phyloP scores from a whole-genome alignment of 805 yeast genomes.

The Kuraishia floccosa region DNA sequence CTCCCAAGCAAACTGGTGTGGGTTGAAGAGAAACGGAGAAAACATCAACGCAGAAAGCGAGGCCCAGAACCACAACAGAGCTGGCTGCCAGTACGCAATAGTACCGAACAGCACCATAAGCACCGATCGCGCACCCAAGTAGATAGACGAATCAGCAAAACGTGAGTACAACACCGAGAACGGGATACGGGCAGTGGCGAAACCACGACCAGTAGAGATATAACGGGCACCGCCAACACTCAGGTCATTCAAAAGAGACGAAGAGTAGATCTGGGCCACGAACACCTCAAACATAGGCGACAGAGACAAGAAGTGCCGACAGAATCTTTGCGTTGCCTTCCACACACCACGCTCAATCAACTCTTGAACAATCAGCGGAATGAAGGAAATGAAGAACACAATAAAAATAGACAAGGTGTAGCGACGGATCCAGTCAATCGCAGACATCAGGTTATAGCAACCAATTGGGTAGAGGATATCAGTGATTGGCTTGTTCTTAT shows the following conservation, averaged over 20 bases:
- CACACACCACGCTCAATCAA: slow-evolving; percentile 73
- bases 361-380: slow-evolving; percentile 73
- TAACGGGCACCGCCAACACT: slow-evolving; percentile 82
- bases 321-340: slow-evolving; percentile 61
- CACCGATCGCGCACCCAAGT: slow-evolving; percentile 74
- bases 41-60: slow-evolving; percentile 78
- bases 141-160: slow-evolving; percentile 74
- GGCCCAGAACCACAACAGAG: slow-evolving; percentile 96
- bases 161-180: slow-evolving; percentile 65
- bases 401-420: slow-evolving; percentile 72
- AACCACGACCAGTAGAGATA: slow-evolving; percentile 80
- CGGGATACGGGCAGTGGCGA: slow-evolving; percentile 72
- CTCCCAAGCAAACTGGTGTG: slow-evolving; percentile 94
- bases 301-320: slow-evolving; percentile 55
- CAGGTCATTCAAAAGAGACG: slow-evolving; percentile 60
- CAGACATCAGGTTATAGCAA: slow-evolving; percentile 65
- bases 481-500: slow-evolving; percentile 54
- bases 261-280: slow-evolving; percentile 69
- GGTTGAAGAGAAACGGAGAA: slow-evolving; percentile 93
- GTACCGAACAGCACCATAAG: slow-evolving; percentile 64
- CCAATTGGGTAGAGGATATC: slow-evolving; percentile 58
- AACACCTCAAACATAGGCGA: slow-evolving; percentile 80
- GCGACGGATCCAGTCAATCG: slow-evolving; percentile 74
- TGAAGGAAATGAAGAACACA: slow-evolving; percentile 70
- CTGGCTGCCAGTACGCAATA: slow-evolving; percentile 81